Conservation (phyloP, 2,329 filamentous ascomycete species). For the Trichophyton schoenleinii region DNA sequence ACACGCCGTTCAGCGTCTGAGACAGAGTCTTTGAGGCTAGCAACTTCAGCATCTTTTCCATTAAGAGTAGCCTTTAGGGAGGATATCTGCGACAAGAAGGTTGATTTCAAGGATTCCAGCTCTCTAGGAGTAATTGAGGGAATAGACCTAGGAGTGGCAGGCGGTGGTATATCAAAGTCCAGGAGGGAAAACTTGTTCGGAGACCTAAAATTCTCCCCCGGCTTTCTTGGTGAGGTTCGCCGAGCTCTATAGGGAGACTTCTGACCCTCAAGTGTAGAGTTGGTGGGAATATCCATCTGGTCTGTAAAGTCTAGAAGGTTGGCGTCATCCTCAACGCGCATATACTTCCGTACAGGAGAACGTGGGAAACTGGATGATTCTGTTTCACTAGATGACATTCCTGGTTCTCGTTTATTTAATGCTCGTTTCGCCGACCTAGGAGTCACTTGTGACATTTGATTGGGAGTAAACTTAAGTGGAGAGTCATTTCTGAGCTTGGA, state of each 20-base stretch:
- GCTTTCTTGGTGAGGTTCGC: conserved; percentile 32
- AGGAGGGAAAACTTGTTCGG: conserved; percentile 55
- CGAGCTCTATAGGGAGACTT: conserved; percentile 23
- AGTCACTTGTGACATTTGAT: conserved; percentile 18
- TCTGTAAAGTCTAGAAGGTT: conserved; percentile 85
- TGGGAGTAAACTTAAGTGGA: conserved; percentile 36
- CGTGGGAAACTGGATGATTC: conserved; percentile 26
- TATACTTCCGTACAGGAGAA: conserved; percentile 40
- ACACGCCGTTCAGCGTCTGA: conserved; percentile 85
- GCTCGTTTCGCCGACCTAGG: conserved; percentile 31
- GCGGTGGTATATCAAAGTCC: conserved; percentile 87
- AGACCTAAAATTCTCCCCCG: conserved; percentile 24
- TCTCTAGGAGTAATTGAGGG: conserved; percentile 86
- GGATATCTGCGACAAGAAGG: conserved; percentile 83
- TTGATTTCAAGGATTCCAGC: conserved; percentile 81
- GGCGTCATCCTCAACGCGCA: conserved; percentile 47
- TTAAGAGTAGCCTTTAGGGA: conserved; percentile 83
- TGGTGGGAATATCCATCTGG: conserved; percentile 45
- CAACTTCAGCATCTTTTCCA: conserved; percentile 84
- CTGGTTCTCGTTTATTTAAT: conserved; percentile 19
- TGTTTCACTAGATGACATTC: conserved; percentile 23
- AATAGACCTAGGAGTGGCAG: conserved; percentile 81
- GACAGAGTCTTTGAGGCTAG: conserved; percentile 74
- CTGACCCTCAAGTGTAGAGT: conserved; percentile 20
- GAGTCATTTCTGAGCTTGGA: conserved; percentile 55